Percentiles rank a stretch among this genome's conserved stretches.
Evolutionary conservation across 2,329 filamentous ascomycete species (phyloP).

Genomic region (Emergomyces pasteurianus): DNA sequence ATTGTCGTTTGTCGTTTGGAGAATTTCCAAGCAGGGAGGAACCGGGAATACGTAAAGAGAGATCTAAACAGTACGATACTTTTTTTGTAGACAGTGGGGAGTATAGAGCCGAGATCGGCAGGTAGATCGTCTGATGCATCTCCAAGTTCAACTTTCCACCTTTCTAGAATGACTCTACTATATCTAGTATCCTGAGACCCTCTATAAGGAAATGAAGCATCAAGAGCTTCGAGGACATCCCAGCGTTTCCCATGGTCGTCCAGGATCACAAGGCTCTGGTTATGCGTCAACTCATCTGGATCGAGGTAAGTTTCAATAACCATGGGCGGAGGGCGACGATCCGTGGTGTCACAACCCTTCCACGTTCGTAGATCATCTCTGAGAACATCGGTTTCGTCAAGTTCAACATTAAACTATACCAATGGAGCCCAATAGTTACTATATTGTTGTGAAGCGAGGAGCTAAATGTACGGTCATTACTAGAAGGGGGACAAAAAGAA

Average conservation of each 20-base stretch:
- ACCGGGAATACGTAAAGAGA: slow-evolving; percentile 67
- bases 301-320: slow-evolving; percentile 87
- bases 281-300: slow-evolving; percentile 62
- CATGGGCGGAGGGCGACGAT: slow-evolving; percentile 67
- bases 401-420: slow-evolving; percentile 78
- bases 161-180: slow-evolving; percentile 73
- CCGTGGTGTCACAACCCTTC: slow-evolving; percentile 66
- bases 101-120: slow-evolving; percentile 43
- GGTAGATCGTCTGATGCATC: slow-evolving; percentile 44
- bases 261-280: slow-evolving; percentile 74
- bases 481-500: slow-evolving; percentile 8
- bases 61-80: slow-evolving; percentile 90
- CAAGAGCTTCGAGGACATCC: slow-evolving; percentile 79
- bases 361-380: slow-evolving; percentile 68
- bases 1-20: slow-evolving; percentile 62
- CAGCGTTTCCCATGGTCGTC: slow-evolving; percentile 86
- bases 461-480: no score
- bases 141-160: slow-evolving; percentile 79
- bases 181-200: slow-evolving; percentile 26
- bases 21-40: slow-evolving; percentile 80
- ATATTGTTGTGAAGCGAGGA: background rate
- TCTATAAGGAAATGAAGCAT: slow-evolving; percentile 27
- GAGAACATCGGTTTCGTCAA: slow-evolving; percentile 85
- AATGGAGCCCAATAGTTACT: background rate
- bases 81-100: slow-evolving; percentile 94